Conservation (phyloP, 352 stramenopile species). For the Albugo laibachii region DNA sequence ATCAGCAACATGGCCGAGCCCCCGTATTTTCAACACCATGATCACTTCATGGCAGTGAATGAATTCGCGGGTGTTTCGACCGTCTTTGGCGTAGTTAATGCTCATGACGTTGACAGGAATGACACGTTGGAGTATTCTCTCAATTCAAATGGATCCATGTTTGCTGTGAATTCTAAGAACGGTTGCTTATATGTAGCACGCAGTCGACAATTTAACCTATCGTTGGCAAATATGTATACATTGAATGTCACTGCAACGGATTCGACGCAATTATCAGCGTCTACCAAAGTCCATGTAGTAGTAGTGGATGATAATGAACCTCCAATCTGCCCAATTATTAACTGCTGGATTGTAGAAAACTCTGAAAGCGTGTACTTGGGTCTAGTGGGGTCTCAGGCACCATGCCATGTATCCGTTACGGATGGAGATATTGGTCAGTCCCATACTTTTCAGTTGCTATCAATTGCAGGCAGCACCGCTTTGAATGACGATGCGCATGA, state of each 20-base stretch:
- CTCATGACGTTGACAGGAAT: conserved; percentile 17
- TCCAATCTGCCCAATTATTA: conserved; percentile 16
- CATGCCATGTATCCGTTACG: conserved; percentile 15
- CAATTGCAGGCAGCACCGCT: not conserved
- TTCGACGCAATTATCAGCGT: conserved; percentile 8
- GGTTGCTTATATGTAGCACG: conserved; percentile 4
- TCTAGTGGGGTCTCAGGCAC: conserved; percentile 13
- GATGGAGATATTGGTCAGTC: conserved; percentile 20
- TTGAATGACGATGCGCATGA: not conserved
- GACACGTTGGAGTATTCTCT: conserved; percentile 15
- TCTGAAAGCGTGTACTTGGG: conserved; percentile 12
- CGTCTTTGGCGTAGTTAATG: conserved; percentile 19
- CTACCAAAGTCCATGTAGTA: conserved; percentile 6
- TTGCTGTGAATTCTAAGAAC: conserved; percentile 4
- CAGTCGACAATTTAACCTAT: conserved; percentile 1
- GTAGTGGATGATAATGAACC: conserved; percentile 30
- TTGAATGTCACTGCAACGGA: conserved; percentile 9
- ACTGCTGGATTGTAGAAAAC: conserved; percentile 46
- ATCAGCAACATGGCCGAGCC: conserved; percentile 10
- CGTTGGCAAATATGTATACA: conserved; percentile 5
- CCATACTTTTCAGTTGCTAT: conserved; percentile 24
- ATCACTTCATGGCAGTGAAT: conserved; percentile 18
- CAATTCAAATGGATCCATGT: conserved; percentile 3
- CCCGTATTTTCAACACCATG: conserved; percentile 8
- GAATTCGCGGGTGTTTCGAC: conserved; percentile 15